Evolutionary conservation across 495 filamentous ascomycete genomes (phyloP).

Genomic region (Trypethelium eluteriae): DNA sequence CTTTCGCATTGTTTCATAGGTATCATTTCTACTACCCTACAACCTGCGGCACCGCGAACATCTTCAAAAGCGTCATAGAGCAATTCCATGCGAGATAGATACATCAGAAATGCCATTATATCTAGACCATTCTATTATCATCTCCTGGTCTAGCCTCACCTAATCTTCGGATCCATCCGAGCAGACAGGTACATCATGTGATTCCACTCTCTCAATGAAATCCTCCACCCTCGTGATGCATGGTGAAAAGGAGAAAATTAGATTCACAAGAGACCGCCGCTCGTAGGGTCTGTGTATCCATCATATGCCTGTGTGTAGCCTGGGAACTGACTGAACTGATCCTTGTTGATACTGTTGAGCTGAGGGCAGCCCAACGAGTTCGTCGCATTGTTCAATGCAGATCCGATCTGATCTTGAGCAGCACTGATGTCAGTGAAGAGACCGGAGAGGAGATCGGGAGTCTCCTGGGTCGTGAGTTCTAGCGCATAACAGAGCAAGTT

Average conservation of each 20-base stretch:
- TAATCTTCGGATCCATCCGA: too few species aligned
- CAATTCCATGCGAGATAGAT: too few species aligned
- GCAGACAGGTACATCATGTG: too few species aligned
- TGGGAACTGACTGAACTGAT: constrained; percentile 12
- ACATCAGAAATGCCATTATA: too few species aligned
- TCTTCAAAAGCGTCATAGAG: too few species aligned
- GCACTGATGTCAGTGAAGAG: not conserved
- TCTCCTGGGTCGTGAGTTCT: not conserved
- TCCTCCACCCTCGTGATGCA: not conserved
- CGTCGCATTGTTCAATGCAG: not conserved
- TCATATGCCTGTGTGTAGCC: constrained; percentile 9
- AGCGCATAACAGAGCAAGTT: constrained; percentile 5
- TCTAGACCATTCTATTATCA: too few species aligned
- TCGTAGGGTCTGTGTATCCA: not conserved
- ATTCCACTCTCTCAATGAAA: too few species aligned
- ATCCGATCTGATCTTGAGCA: not conserved
- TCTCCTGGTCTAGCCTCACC: too few species aligned
- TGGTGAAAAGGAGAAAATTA: not conserved
- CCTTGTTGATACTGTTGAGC: constrained; percentile 5
- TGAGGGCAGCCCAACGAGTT: not conserved
- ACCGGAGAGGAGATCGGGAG: not conserved
- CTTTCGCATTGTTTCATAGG: not conserved
- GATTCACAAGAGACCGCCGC: not conserved
- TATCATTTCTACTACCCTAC: not conserved
- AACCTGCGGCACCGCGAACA: not conserved